These are phyloP conservation scores for Schwanniomyces pseudopolymorphus DNA, from an alignment of 805 yeast species.

Conservation along the genomic window DNA sequence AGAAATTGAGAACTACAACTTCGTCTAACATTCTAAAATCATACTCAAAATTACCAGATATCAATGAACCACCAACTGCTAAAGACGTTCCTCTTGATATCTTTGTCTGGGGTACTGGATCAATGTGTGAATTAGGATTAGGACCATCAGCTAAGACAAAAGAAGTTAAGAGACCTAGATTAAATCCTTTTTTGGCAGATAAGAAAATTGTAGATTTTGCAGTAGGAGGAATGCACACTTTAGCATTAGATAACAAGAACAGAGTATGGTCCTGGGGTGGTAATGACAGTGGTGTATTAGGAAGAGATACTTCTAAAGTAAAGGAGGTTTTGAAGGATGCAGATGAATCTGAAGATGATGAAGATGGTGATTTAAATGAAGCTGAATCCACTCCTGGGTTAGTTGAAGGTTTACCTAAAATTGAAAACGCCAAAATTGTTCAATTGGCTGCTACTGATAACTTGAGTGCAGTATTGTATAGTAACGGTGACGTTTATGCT, in stretches of 20 bases:
- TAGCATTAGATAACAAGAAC: slow-evolving; percentile 76
- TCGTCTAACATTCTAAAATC: slow-evolving; percentile 49
- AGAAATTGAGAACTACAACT: slow-evolving; percentile 25
- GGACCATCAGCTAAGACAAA: slow-evolving; percentile 92
- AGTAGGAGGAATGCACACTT: slow-evolving; percentile 93
- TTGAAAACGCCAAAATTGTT: slow-evolving; percentile 49
- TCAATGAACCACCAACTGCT: slow-evolving; percentile 39
- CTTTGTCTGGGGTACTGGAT: slow-evolving; percentile 94
- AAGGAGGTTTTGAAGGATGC: slow-evolving; percentile 67
- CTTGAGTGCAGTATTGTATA: slow-evolving; percentile 74
- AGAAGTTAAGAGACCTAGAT: slow-evolving; percentile 93
- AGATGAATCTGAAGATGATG: slow-evolving; percentile 56
- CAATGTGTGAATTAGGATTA: slow-evolving; percentile 97
- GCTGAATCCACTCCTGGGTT: slow-evolving; percentile 84
- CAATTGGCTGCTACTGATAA: slow-evolving; percentile 92
- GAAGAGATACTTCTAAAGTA: slow-evolving; percentile 71
- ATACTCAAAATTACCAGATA: slow-evolving; percentile 45
- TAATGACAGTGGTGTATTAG: slow-evolving; percentile 88
- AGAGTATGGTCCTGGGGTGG: slow-evolving; percentile 98
- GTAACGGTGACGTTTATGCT: slow-evolving; percentile 86
- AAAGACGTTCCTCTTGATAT: slow-evolving; percentile 61
- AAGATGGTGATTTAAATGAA: slow-evolving; percentile 85
- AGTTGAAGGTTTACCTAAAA: slow-evolving; percentile 64
- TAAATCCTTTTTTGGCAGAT: slow-evolving; percentile 70
- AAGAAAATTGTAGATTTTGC: slow-evolving; percentile 72